Conservation (phyloP, 2,329 filamentous ascomycete species). For the Microascus cirrosus region DNA sequence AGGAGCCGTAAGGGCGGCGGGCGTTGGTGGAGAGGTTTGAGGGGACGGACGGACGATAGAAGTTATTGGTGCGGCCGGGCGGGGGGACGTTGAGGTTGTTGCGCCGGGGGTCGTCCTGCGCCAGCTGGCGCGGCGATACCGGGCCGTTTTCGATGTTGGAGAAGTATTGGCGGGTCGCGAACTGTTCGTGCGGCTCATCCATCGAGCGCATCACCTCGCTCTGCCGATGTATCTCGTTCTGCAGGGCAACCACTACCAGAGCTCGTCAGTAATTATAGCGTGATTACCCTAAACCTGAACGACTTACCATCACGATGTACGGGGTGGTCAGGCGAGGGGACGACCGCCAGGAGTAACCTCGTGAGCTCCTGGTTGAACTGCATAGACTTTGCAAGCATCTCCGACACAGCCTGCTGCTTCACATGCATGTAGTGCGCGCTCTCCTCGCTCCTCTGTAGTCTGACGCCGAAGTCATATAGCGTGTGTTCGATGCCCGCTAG, state of each 20-base stretch:
- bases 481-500: constrained; percentile 68
- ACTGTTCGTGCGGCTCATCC: constrained; percentile 56
- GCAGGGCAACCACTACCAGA: constrained; percentile 27
- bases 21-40: constrained; percentile 72
- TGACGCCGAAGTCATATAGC: constrained; percentile 66
- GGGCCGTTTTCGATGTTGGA: constrained; percentile 61
- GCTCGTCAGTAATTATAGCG: neutral
- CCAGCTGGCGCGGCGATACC: constrained; percentile 76
- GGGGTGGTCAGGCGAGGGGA: constrained; percentile 59
- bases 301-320: constrained; percentile 71
- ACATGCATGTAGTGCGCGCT: constrained; percentile 66
- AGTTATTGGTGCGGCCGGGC: constrained; percentile 42
- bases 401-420: constrained; percentile 72
- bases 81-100: constrained; percentile 54
- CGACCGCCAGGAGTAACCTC: constrained; percentile 59
- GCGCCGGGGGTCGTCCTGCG: constrained; percentile 73
- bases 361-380: constrained; percentile 81
- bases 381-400: constrained; percentile 59
- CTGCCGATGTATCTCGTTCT: constrained; percentile 51
- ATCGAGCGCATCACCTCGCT: constrained; percentile 42
- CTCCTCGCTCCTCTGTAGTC: constrained; percentile 76
- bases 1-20: constrained; percentile 74
- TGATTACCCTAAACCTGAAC: neutral
- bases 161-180: constrained; percentile 56
- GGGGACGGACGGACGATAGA: constrained; percentile 68